Evolutionary conservation across 495 filamentous ascomycete species (phyloP).

Genomic region (Penicillium malachiteum): DNA sequence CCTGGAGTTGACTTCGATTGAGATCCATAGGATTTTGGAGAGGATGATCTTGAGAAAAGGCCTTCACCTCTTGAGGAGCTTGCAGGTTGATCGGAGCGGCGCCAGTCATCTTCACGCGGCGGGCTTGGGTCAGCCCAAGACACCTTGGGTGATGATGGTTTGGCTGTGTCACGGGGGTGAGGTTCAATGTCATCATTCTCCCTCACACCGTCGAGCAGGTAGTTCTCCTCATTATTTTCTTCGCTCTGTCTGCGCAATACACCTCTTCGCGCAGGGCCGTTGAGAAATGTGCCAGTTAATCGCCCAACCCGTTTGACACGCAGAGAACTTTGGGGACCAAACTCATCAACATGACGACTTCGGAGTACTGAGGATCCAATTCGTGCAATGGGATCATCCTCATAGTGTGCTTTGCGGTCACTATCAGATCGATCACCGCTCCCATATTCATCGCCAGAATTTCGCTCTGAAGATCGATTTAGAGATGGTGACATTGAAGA

Average conservation of each 20-base stretch:
- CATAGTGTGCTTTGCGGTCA: slow-evolving; percentile 41
- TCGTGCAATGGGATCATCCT: slow-evolving; percentile 47
- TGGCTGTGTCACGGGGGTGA: slow-evolving; percentile 28
- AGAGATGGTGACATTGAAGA: slow-evolving; percentile 43
- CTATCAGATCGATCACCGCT: slow-evolving; percentile 45
- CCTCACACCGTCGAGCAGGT: slow-evolving; percentile 28
- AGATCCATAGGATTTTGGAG: slow-evolving; percentile 40
- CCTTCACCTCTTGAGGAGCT: slow-evolving; percentile 25
- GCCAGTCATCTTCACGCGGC: slow-evolving; percentile 24
- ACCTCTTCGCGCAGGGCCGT: slow-evolving; percentile 70
- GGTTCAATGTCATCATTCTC: slow-evolving; percentile 34
- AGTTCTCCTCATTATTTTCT: slow-evolving; percentile 54
- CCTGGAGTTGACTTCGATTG: slow-evolving; percentile 44
- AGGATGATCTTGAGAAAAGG: slow-evolving; percentile 39
- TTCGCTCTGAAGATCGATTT: slow-evolving; percentile 35
- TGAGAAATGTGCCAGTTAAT: slow-evolving; percentile 68
- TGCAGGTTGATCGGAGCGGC: slow-evolving; percentile 24
- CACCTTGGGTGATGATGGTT: slow-evolving; percentile 41
- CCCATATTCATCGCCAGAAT: slow-evolving; percentile 35
- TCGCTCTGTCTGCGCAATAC: slow-evolving; percentile 70
- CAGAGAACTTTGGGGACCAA: slow-evolving; percentile 64
- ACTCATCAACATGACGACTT: slow-evolving; percentile 51
- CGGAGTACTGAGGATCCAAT: slow-evolving; percentile 51
- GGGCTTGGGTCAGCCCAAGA: slow-evolving; percentile 49
- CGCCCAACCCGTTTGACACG: slow-evolving; percentile 72